These are phyloP conservation scores for Saccharomycopsis babjevae DNA, from an alignment of 805 yeast genomes.

Conservation along the genomic window DNA sequence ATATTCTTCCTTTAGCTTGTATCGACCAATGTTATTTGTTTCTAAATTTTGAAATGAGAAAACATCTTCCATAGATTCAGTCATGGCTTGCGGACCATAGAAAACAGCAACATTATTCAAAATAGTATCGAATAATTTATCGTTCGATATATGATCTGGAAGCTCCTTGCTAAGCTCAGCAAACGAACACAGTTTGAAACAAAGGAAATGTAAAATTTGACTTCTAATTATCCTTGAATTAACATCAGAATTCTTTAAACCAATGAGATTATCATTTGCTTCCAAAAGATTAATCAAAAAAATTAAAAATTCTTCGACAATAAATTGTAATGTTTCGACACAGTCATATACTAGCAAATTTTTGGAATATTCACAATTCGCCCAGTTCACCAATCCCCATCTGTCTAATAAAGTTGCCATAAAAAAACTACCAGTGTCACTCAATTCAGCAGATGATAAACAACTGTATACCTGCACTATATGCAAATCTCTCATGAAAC, in stretches of 20 bases:
- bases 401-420: conserved; percentile 51
- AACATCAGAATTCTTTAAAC: conserved; percentile 38
- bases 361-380: conserved; percentile 31
- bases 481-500: conserved; percentile 69
- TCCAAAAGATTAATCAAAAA: conserved; percentile 14
- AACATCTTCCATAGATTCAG: conserved; percentile 15
- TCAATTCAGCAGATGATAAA: conserved; percentile 36
- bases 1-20: conserved; percentile 50
- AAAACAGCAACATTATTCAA: conserved; percentile 49
- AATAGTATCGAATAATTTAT: conserved; percentile 60
- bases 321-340: conserved; percentile 36
- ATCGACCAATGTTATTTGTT: conserved; percentile 44
- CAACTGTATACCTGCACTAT: conserved; percentile 54
- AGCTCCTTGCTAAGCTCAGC: conserved; percentile 57
- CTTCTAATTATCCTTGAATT: conserved; percentile 42
- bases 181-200: conserved; percentile 64
- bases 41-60: neutral
- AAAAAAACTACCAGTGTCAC: conserved; percentile 28
- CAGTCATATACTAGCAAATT: conserved; percentile 34
- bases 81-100: conserved; percentile 47
- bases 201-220: conserved; percentile 77
- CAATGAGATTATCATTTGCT: conserved; percentile 36
- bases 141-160: conserved; percentile 67
- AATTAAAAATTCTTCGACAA: conserved; percentile 67
- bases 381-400: conserved; percentile 59